Conservation (phyloP, 306 rosid genomes). For the Ceratonia siliqua region DNA sequence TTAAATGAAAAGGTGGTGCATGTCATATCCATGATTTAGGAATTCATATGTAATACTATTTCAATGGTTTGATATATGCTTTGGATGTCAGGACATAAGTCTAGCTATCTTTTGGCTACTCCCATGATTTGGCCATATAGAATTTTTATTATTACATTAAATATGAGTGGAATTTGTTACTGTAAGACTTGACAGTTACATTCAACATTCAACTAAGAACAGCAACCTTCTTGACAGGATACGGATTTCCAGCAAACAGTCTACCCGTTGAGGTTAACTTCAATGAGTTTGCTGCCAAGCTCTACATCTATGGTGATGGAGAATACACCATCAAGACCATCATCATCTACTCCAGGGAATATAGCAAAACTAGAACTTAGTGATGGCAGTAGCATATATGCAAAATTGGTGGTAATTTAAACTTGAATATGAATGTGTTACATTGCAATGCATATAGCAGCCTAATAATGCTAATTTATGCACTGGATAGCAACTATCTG, state of each 20-base stretch:
- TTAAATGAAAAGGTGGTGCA: slow-evolving; percentile 23
- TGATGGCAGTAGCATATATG: slow-evolving; percentile 75
- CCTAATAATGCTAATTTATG: slow-evolving; percentile 10
- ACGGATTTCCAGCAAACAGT: slow-evolving; percentile 69
- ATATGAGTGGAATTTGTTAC: slow-evolving; percentile 10
- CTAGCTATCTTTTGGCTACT: slow-evolving; percentile 17
- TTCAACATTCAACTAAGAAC: slow-evolving; percentile 33
- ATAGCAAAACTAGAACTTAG: slow-evolving; percentile 73
- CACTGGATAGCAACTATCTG: slow-evolving; percentile 23
- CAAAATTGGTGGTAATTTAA: slow-evolving; percentile 87
- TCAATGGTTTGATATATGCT: slow-evolving; percentile 9
- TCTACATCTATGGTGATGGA: slow-evolving; percentile 44
- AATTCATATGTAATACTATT: background rate
- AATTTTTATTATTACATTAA: slow-evolving; percentile 20
- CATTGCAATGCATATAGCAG: slow-evolving; percentile 11
- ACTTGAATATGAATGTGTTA: slow-evolving; percentile 21
- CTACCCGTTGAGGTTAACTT: slow-evolving; percentile 60
- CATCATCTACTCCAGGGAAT: slow-evolving; percentile 47
- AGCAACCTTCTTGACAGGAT: slow-evolving; percentile 51
- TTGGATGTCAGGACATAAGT: background rate
- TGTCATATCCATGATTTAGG: slow-evolving; percentile 7
- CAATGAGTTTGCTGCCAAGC: slow-evolving; percentile 58
- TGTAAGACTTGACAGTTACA: background rate
- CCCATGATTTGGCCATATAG: background rate
- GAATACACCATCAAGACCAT: slow-evolving; percentile 36